Base-by-base conservation (phyloP, 768 basidiomycete genomes). In the Tephrocybe sp. region DNA sequence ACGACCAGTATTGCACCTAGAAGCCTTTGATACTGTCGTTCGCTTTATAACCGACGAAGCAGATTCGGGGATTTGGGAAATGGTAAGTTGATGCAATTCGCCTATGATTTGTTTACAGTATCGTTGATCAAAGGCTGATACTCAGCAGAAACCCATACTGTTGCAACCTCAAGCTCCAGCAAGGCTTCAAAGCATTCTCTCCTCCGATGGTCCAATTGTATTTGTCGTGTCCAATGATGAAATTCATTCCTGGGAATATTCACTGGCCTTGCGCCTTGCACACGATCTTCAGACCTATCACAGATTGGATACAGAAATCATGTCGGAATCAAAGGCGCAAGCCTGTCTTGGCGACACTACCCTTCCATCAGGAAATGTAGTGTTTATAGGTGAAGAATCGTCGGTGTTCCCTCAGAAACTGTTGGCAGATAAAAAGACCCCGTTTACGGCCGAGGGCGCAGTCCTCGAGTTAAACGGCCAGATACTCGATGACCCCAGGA, bases 251-350 rank as follows among this genome's bases (percentile, higher is more conserved):
- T 58, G 61, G n/a, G 73, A 76, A 24, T 59, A 78, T 8, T 79
- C 78, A 0, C 64, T 82, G 2, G 91, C 88, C 2, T 61, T 76
- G 10, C 75, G 91, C 11, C 67, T 94, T 19, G 82, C 85, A 2
- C 81, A 91, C 60, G 78, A 82, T 52, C 68, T 93, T 15, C 67
- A 79, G 25, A 58, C 80, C 0, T 91, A 86, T 64, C 86, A 90
- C 60, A 75, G 79, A 50, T 63, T 94, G 18, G 90, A 92, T 53
- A 63, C 79, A 0, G 76, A 81, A 41, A 81, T 94, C 37, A 56
- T 83, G 42, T 54, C 61, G 27, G 76, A 75, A 54, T 47, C 62
- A 3, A 74, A 76, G 53, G 75, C 71, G 9, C 53, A 54, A 21
- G 37, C 30, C 30, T 53, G 42, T 49, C 54, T 63, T 3, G 52